phyloP scores from a whole-genome alignment of 345 rosid genomes.

The Zanthoxylum bungeanum region DNA sequence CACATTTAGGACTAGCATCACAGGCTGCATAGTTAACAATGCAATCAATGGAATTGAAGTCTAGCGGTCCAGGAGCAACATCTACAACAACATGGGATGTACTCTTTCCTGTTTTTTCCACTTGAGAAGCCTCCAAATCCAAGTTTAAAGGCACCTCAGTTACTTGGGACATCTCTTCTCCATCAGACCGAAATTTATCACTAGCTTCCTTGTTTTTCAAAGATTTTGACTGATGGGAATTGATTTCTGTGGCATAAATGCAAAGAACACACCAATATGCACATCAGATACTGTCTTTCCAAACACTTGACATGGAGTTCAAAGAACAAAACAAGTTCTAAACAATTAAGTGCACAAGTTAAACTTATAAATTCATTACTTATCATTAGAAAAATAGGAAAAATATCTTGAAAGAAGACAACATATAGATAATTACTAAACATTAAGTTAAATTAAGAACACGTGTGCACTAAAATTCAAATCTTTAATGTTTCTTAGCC shows the following conservation, averaged over 20 bases:
- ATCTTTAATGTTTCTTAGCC: neutral
- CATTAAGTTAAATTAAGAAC: neutral
- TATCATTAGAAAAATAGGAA: too few species aligned
- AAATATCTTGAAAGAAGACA: too few species aligned
- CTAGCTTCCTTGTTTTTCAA: slow-evolving; percentile 18
- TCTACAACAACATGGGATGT: slow-evolving; percentile 9
- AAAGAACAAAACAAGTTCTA: neutral
- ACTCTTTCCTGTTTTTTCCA: slow-evolving; percentile 19
- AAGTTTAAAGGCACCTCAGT: slow-evolving; percentile 26
- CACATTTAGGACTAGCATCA: slow-evolving; percentile 15
- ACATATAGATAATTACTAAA: neutral
- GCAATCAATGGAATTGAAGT: slow-evolving; percentile 36
- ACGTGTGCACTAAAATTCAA: neutral
- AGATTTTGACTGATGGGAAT: slow-evolving; percentile 21
- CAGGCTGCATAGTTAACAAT: slow-evolving; percentile 5
- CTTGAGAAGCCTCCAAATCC: slow-evolving; percentile 24
- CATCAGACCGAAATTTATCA: slow-evolving; percentile 21
- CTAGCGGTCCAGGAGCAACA: slow-evolving; percentile 25
- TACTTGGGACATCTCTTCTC: slow-evolving; percentile 36
- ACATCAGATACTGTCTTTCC: neutral
- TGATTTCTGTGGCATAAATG: slow-evolving; percentile 22
- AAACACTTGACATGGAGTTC: neutral
- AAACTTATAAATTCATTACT: neutral
- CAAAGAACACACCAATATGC: neutral
- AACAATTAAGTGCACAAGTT: neutral